Evolutionary conservation across 139 green algal genomes (phyloP).

Genomic region (Asterochloris sp.): DNA sequence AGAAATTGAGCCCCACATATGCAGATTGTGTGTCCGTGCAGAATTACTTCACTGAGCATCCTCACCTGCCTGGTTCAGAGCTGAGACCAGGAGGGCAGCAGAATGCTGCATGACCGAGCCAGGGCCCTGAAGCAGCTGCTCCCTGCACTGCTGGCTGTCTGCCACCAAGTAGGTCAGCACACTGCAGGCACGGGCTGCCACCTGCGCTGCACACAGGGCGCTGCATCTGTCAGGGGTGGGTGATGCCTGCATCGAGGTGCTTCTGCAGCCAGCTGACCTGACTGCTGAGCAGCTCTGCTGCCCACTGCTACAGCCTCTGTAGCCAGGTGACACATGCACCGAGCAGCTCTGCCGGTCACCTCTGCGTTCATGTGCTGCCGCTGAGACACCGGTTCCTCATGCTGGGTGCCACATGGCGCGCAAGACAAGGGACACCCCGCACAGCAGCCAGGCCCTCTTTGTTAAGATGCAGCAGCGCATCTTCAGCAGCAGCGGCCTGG

Average conservation of each 20-base stretch:
- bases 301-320: constrained; percentile 40
- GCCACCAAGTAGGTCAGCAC: constrained; percentile 45
- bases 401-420: no score
- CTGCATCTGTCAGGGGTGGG: neutral
- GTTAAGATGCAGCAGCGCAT: no score
- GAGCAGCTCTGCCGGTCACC: neutral
- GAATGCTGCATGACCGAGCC: no score
- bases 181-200: constrained; percentile 25
- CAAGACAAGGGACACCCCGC: no score
- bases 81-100: neutral
- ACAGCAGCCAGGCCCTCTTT: no score
- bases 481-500: no score
- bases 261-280: neutral
- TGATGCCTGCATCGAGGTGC: neutral
- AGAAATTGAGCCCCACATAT: neutral
- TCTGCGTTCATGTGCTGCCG: no score
- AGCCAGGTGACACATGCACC: neutral
- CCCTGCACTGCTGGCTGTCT: constrained; percentile 32
- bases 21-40: neutral
- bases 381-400: no score
- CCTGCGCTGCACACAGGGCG: constrained; percentile 5
- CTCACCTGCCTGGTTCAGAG: neutral
- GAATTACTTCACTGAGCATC: neutral
- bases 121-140: neutral
- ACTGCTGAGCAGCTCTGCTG: constrained; percentile 29